These are phyloP conservation scores for Erodium texanum DNA, from an alignment of 441 rosid species.

Conservation along the genomic window DNA sequence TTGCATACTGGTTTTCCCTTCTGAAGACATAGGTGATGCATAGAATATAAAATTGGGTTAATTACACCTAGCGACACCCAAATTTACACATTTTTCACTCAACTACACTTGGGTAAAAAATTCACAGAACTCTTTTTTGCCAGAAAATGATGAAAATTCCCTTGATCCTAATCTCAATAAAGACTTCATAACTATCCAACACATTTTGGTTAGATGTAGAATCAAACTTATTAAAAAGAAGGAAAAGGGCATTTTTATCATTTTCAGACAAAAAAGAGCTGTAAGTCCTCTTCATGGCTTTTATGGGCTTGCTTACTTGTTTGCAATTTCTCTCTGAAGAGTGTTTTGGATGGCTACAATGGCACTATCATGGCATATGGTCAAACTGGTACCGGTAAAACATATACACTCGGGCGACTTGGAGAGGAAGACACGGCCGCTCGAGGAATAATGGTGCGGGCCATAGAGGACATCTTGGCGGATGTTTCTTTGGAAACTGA, in stretches of 20 bases:
- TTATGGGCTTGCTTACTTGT: slow-evolving; percentile 11
- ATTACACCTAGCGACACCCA: too few species aligned
- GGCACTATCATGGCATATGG: slow-evolving; percentile 99
- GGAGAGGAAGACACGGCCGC: slow-evolving; percentile 92
- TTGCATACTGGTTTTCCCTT: slow-evolving; percentile 8
- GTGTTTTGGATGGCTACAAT: slow-evolving; percentile 95
- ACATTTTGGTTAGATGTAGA: too few species aligned
- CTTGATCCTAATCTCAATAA: too few species aligned
- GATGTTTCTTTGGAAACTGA: slow-evolving; percentile 59
- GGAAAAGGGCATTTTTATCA: too few species aligned
- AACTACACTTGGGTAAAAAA: too few species aligned
- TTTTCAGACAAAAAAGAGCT: too few species aligned
- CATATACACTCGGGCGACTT: slow-evolving; percentile 89
- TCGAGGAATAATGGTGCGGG: slow-evolving; percentile 98
- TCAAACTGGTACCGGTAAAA: slow-evolving; percentile 99
- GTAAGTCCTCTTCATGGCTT: background rate
- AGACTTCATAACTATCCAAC: too few species aligned
- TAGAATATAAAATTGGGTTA: background rate
- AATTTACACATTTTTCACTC: too few species aligned
- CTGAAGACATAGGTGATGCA: background rate
- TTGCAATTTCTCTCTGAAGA: slow-evolving; percentile 33
- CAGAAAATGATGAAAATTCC: too few species aligned
- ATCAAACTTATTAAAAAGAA: too few species aligned
- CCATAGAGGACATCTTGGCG: slow-evolving; percentile 90
- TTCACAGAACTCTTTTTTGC: too few species aligned